phyloP scores from a whole-genome alignment of 2,329 filamentous ascomycete species.

The Penicillium sp. region DNA sequence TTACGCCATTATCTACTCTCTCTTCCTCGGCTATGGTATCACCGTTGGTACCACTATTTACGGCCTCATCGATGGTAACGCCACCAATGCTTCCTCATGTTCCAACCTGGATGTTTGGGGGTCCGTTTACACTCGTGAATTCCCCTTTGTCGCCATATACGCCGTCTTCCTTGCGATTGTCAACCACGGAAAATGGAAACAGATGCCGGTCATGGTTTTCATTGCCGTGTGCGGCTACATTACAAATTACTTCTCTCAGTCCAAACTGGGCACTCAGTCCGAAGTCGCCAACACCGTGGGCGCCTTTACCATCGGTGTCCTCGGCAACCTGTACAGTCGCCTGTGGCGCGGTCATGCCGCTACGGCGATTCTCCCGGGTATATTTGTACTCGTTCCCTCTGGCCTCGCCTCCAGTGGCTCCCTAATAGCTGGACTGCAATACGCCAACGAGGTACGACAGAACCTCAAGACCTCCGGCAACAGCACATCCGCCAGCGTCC shows the following conservation, averaged over 20 bases:
- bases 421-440: slow-evolving; percentile 57
- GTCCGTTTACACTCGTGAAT: slow-evolving; percentile 51
- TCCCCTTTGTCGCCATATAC: slow-evolving; percentile 73
- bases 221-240: slow-evolving; percentile 74
- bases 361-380: slow-evolving; percentile 82
- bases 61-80: slow-evolving; percentile 57
- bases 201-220: slow-evolving; percentile 72
- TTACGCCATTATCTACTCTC: slow-evolving; percentile 71
- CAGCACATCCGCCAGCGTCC: slow-evolving; percentile 17
- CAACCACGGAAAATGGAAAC: slow-evolving; percentile 79
- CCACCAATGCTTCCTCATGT: slow-evolving; percentile 52
- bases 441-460: slow-evolving; percentile 54
- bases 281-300: slow-evolving; percentile 78
- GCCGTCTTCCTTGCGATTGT: slow-evolving; percentile 73
- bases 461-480: slow-evolving; percentile 25
- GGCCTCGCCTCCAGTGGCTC: slow-evolving; percentile 60
- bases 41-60: slow-evolving; percentile 65
- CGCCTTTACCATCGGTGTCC: slow-evolving; percentile 73
- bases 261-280: slow-evolving; percentile 66
- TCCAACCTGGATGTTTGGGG: slow-evolving; percentile 51
- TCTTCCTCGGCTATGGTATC: slow-evolving; percentile 71
- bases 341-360: slow-evolving; percentile 74
- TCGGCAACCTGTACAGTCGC: slow-evolving; percentile 77
- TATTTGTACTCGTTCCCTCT: slow-evolving; percentile 69
- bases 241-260: slow-evolving; percentile 72